Conservation (phyloP, 495 filamentous ascomycete genomes). For the Aspergillus bertholletiae region DNA sequence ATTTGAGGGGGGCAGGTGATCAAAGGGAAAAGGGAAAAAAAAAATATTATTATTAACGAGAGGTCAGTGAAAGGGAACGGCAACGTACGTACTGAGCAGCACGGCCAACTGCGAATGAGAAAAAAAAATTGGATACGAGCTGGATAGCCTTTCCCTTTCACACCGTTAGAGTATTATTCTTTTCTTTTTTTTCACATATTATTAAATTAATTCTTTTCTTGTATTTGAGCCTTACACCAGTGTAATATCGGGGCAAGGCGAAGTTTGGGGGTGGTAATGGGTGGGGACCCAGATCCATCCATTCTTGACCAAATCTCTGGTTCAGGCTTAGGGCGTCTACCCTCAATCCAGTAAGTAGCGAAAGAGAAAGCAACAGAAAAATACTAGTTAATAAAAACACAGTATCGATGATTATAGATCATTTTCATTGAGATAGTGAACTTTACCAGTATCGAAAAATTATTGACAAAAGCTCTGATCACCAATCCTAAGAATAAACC, state of each 20-base stretch:
- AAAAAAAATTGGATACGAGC: conserved; percentile 1
- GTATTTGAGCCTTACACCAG: neutral
- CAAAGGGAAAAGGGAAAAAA: conserved; percentile 9
- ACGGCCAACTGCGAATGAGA: neutral
- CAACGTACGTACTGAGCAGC: neutral
- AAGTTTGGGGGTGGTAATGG: neutral
- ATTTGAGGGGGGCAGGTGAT: conserved; percentile 4
- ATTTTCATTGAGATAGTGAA: too few relatives aligned
- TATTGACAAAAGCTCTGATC: too few relatives aligned
- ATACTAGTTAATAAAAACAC: too few relatives aligned
- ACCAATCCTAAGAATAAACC: too few relatives aligned
- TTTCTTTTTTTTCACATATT: conserved; percentile 1
- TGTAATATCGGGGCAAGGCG: neutral
- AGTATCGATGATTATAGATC: too few relatives aligned
- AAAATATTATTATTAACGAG: conserved; percentile 1
- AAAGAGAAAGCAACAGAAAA: neutral
- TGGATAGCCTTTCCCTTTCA: conserved; percentile 5
- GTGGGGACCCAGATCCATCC: neutral
- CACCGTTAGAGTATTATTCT: neutral
- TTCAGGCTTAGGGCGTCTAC: neutral
- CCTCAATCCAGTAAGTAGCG: neutral
- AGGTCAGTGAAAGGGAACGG: neutral
- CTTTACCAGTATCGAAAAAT: too few relatives aligned
- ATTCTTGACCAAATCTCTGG: neutral
- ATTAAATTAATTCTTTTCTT: neutral